Evolutionary conservation across 2,329 filamentous ascomycete genomes (phyloP).

Genomic region (Didymella glomerata): DNA sequence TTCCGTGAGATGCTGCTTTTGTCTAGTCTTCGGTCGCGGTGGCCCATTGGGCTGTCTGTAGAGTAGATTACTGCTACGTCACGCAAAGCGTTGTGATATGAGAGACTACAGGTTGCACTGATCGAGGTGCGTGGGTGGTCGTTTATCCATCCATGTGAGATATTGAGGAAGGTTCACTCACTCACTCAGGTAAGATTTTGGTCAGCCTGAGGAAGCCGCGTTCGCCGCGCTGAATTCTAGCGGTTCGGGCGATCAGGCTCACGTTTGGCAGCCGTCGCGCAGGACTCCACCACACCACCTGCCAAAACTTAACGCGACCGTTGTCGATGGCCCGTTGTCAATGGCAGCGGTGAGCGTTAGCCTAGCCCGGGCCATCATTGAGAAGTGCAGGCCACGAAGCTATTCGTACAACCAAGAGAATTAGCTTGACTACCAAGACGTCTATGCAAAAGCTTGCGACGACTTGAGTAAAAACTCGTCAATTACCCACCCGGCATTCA

Average conservation of each 20-base stretch:
- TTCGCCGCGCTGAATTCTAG: neutral
- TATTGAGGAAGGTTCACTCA: neutral
- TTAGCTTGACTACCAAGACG: conserved; percentile 1
- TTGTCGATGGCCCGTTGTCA: neutral
- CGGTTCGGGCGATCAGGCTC: too few species aligned
- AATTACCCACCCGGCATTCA: conserved; percentile 7
- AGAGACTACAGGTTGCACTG: neutral
- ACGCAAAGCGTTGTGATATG: neutral
- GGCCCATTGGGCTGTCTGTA: neutral
- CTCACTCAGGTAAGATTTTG: neutral
- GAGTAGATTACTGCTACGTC: neutral
- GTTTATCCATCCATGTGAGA: neutral
- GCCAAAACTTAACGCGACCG: neutral
- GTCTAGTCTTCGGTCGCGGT: neutral
- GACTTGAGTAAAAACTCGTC: conserved; percentile 2
- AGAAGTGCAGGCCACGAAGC: neutral
- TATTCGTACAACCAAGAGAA: neutral
- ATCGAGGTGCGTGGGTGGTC: neutral
- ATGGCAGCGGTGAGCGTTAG: neutral
- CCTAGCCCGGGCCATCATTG: neutral
- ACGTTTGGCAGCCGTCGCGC: too few species aligned
- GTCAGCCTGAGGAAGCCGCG: neutral
- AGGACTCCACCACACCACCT: neutral
- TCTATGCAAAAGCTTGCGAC: conserved; percentile 16
- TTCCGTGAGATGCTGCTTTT: neutral